These are phyloP conservation scores for Paramecium sonneborni DNA, from an alignment of 73 alveolate species.

Conservation along the genomic window DNA sequence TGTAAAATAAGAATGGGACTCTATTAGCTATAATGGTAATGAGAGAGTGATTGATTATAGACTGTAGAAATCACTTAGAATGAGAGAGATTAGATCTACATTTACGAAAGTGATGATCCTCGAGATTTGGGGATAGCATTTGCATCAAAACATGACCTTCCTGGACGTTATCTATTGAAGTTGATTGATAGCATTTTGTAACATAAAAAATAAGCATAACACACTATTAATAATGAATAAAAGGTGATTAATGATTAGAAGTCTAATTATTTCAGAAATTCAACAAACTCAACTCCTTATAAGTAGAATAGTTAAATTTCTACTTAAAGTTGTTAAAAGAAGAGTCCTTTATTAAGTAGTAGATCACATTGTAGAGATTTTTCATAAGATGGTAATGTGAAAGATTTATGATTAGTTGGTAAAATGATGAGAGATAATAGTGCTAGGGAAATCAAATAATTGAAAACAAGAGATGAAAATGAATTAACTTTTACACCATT, in stretches of 20 bases:
- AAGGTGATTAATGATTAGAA: background rate
- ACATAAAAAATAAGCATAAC: slow-evolving; percentile 34
- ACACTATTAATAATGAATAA: background rate
- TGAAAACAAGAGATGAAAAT: background rate
- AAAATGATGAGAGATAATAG: background rate
- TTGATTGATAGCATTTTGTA: slow-evolving; percentile 29
- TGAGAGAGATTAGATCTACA: background rate
- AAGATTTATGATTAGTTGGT: background rate
- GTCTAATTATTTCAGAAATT: slow-evolving; percentile 20
- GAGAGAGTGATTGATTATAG: background rate
- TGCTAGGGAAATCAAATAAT: background rate
- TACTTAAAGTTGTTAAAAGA: background rate
- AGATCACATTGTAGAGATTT: background rate
- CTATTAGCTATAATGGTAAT: slow-evolving; percentile 21
- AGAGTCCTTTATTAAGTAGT: background rate
- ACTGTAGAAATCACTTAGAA: background rate
- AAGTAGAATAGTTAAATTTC: slow-evolving; percentile 10
- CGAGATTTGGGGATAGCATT: slow-evolving; percentile 35
- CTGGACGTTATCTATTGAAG: background rate
- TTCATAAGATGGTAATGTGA: background rate
- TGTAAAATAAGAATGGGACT: background rate
- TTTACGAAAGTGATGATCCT: slow-evolving; percentile 1
- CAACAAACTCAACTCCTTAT: slow-evolving; percentile 25
- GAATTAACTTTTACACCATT: slow-evolving; percentile 11
- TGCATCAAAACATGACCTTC: slow-evolving; percentile 43